These are phyloP conservation scores for Populus hybrid DNA, from an alignment of 441 rosid genomes.

Conservation along the genomic window DNA sequence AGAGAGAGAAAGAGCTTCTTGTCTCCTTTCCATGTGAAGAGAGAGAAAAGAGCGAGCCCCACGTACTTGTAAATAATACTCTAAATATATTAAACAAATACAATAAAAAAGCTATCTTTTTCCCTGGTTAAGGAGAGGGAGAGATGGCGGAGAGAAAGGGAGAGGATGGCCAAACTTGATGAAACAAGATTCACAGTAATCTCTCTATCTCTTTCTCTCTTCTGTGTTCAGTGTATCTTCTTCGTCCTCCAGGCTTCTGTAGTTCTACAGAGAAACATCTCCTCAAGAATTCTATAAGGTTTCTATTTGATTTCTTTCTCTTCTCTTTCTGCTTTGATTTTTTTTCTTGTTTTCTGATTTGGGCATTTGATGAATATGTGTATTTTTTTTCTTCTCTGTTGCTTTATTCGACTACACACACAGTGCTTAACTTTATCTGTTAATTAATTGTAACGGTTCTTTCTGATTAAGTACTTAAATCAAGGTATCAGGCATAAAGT, in stretches of 20 bases:
- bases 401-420: background rate
- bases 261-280: constrained; percentile 1
- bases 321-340: background rate
- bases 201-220: background rate
- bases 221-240: constrained; percentile 2
- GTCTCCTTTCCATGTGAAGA: constrained; percentile 17
- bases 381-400: background rate
- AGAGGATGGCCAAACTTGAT: background rate
- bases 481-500: background rate
- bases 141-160: constrained; percentile 7
- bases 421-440: background rate
- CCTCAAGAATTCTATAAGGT: constrained; percentile 24
- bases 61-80: background rate
- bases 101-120: background rate
- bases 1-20: background rate
- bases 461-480: constrained; percentile 3
- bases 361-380: background rate
- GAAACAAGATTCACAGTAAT: background rate
- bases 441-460: background rate
- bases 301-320: background rate
- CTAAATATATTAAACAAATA: background rate
- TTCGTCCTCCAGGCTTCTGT: constrained; percentile 16
- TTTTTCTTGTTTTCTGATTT: background rate
- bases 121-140: background rate
- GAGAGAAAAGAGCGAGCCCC: background rate